Percentiles rank a stretch among this genome's conserved stretches.
These are phyloP conservation scores for Russula earlei DNA, from an alignment of 768 basidiomycete species.

Conservation along the genomic window DNA sequence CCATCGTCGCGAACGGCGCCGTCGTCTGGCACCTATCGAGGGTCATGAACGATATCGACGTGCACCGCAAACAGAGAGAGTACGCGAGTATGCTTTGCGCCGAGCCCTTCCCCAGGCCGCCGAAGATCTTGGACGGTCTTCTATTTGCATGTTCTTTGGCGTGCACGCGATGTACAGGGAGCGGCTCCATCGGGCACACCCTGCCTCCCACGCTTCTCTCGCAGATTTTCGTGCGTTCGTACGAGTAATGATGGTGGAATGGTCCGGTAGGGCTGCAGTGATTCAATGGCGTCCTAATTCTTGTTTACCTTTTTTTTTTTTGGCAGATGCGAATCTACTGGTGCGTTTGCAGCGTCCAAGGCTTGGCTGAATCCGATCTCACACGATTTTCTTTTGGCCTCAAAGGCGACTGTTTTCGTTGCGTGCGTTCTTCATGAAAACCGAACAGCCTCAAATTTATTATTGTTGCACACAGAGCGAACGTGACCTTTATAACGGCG, in stretches of 20 bases:
- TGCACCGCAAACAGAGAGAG: not conserved
- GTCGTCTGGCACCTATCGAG: slow-evolving; percentile 4
- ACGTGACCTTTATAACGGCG: not conserved
- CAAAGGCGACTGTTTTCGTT: slow-evolving; percentile 9
- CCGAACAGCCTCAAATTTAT: not conserved
- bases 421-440: not conserved
- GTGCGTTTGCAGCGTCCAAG: not conserved
- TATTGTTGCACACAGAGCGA: not conserved
- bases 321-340: slow-evolving; percentile 5
- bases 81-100: not conserved
- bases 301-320: not conserved
- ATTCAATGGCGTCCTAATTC: not conserved
- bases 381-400: not conserved
- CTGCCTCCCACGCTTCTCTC: not conserved
- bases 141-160: slow-evolving; percentile 4
- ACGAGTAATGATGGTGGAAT: not conserved
- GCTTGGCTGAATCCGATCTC: not conserved
- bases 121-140: not conserved
- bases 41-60: slow-evolving; percentile 6
- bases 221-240: slow-evolving; percentile 2
- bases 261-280: not conserved
- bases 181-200: slow-evolving; percentile 5
- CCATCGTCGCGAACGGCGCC: slow-evolving; percentile 4
- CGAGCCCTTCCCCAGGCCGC: not conserved
- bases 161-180: slow-evolving; percentile 1